Percentiles rank a stretch among this genome's conserved stretches.
phyloP scores from a whole-genome alignment of 495 filamentous ascomycete species.

The Mycothermus thermophilus region DNA sequence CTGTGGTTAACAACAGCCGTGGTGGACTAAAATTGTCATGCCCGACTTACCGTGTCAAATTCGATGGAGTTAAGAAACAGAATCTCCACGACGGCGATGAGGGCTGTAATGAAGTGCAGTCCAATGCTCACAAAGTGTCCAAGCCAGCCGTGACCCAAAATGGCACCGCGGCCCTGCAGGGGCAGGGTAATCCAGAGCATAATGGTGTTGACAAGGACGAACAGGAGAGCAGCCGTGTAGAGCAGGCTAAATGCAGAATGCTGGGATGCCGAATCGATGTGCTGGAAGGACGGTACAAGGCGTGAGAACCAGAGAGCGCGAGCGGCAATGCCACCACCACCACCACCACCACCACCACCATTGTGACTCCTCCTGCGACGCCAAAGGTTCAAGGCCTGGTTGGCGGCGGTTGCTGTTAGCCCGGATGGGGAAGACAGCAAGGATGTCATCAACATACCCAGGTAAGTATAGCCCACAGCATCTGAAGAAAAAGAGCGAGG shows the following conservation, averaged over 20 bases:
- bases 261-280: constrained; percentile 16
- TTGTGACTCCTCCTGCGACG: too few relatives aligned
- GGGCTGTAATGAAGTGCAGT: constrained; percentile 23
- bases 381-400: constrained; percentile 34
- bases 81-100: constrained; percentile 34
- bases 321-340: too few relatives aligned
- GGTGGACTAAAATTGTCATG: background rate
- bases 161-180: too few relatives aligned
- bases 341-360: too few relatives aligned
- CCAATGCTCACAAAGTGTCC: too few relatives aligned
- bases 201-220: constrained; percentile 30
- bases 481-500: too few relatives aligned
- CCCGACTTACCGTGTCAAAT: constrained; percentile 30
- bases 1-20: constrained; percentile 4
- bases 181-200: too few relatives aligned
- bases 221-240: constrained; percentile 32
- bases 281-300: constrained; percentile 27
- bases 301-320: constrained; percentile 13
- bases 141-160: constrained; percentile 24
- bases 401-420: too few relatives aligned
- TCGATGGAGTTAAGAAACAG: constrained; percentile 35
- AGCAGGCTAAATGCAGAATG: constrained; percentile 35
- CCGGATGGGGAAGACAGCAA: too few relatives aligned
- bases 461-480: too few relatives aligned
- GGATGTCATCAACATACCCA: too few relatives aligned